Evolutionary conservation across 2,329 filamentous ascomycete species (phyloP), one percentile per base, ranked within the genome.

Genomic region (Hortaea sp.): DNA sequence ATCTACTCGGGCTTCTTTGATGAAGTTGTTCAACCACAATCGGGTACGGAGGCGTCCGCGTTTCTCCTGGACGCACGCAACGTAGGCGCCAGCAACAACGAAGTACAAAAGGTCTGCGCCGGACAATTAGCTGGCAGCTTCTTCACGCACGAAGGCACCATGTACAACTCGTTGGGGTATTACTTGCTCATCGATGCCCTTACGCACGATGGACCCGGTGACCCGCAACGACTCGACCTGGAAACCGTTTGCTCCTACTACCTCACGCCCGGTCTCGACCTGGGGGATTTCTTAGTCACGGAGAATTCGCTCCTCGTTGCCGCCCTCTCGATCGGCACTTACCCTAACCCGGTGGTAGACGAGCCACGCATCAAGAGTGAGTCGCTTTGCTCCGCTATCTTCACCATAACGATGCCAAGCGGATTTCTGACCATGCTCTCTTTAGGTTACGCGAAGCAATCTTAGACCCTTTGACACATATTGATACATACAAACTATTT

Each of bases 21-120:
- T 50, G 69, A 78, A 53, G 65, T 78, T 43, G 73, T 78, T 1
- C 57, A 76, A 57, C 76, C 73, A 1, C 69, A 75, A 58, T 53
- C 54, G 29, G 75, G 72, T 3, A 61, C 59, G 0, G 54, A 57
- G 2, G 75, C 75, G 0, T 78, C 74, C 0, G 73, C 68, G 0
- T 69, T 61, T 48, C 57, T 73, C 5, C 45, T 59, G n/a, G 69
- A 75, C 43, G 60, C 55, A 1, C 65, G 66, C 4, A 58, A 56
- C 4, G 68, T 75, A 3, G 74, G 70, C 2, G 72, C 73, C 1
- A 68, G 70, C 0, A 57, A 77, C 55, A 69, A 67, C 39, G 69
- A 76, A 44, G 58, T 76, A 1, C 73, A 78, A 47, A 50, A 40
- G 5, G 55, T 69, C 1, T 77, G 73, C 53, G 50, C 53, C 0